Conservation (phyloP, 2,329 filamentous ascomycete species). For the Clonostachys solani region DNA sequence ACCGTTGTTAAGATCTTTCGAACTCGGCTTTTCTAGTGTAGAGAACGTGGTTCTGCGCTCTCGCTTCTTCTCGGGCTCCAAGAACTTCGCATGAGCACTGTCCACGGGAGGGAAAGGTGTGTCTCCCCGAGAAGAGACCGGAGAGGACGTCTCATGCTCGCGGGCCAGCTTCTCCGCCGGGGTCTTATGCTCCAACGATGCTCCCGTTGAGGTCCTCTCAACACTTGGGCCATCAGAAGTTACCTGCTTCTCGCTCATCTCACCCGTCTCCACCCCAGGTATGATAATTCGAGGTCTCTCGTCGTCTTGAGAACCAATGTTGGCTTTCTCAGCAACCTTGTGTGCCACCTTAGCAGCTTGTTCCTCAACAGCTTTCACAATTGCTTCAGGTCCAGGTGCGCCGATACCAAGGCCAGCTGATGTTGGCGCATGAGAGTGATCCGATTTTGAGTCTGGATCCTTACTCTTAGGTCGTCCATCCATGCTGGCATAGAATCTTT, state of each 20-base stretch:
- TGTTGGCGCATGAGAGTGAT: conserved; percentile 18
- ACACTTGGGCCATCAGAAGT: conserved; percentile 7
- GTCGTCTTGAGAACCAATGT: conserved; percentile 11
- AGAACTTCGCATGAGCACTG: conserved; percentile 18
- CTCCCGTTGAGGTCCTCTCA: neutral
- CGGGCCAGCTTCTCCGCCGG: neutral
- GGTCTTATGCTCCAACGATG: neutral
- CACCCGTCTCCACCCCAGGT: conserved; percentile 13
- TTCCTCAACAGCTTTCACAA: conserved; percentile 24
- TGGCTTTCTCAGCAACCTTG: conserved; percentile 18
- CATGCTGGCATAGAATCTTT: conserved; percentile 69
- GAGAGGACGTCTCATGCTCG: conserved; percentile 30
- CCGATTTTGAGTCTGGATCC: conserved; percentile 37
- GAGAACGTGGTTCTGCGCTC: conserved; percentile 55
- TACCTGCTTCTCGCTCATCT: conserved; percentile 35
- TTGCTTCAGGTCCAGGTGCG: conserved; percentile 32
- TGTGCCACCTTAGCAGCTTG: conserved; percentile 26
- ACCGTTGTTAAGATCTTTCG: conserved; percentile 20
- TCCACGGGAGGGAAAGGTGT: conserved; percentile 44
- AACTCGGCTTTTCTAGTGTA: conserved; percentile 42
- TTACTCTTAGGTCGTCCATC: conserved; percentile 47
- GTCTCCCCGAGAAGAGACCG: conserved; percentile 34
- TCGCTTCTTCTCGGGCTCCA: conserved; percentile 32
- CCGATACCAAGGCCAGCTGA: conserved; percentile 34
- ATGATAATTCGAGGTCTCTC: conserved; percentile 23